These are phyloP conservation scores for Vaccinium myrtillus DNA, from an alignment of 148 eudicot genomes.

Conservation along the genomic window DNA sequence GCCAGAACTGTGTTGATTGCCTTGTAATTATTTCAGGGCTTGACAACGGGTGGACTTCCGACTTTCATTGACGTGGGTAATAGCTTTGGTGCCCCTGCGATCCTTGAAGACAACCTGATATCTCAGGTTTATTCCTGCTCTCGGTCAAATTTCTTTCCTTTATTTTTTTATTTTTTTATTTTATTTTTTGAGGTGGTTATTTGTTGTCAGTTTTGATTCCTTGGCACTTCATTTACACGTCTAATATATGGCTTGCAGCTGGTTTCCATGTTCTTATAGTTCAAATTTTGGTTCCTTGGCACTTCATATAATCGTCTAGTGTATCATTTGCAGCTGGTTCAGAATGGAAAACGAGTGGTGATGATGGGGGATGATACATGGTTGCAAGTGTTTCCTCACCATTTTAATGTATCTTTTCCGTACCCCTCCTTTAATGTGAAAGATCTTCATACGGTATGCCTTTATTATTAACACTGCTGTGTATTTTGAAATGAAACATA, in stretches of 20 bases:
- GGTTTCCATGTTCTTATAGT: not conserved
- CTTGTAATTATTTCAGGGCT: constrained; percentile 52
- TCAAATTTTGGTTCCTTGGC: not conserved
- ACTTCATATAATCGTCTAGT: not conserved
- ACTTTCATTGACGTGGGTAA: constrained; percentile 97
- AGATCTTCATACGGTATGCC: constrained; percentile 88
- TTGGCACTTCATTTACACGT: not conserved
- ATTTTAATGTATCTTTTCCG: constrained; percentile 79
- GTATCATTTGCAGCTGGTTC: constrained; percentile 56
- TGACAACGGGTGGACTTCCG: constrained; percentile 99
- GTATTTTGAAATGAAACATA: not conserved
- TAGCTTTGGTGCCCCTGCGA: constrained; percentile 98
- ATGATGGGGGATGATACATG: constrained; percentile 99
- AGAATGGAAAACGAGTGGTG: constrained; percentile 88
- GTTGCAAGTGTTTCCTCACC: constrained; percentile 90
- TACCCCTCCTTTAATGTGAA: constrained; percentile 95
- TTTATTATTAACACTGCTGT: not conserved
- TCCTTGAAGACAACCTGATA: constrained; percentile 87
- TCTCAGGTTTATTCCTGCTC: constrained; percentile 54
- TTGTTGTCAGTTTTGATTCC: not conserved
- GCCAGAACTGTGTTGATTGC: not conserved
- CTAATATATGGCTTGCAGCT: not conserved
- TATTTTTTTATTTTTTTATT: not conserved
- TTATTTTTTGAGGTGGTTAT: not conserved
- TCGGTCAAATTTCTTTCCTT: not conserved